Base-by-base conservation (phyloP, 2,329 filamentous ascomycete genomes). In the Aureobasidium sp. region DNA sequence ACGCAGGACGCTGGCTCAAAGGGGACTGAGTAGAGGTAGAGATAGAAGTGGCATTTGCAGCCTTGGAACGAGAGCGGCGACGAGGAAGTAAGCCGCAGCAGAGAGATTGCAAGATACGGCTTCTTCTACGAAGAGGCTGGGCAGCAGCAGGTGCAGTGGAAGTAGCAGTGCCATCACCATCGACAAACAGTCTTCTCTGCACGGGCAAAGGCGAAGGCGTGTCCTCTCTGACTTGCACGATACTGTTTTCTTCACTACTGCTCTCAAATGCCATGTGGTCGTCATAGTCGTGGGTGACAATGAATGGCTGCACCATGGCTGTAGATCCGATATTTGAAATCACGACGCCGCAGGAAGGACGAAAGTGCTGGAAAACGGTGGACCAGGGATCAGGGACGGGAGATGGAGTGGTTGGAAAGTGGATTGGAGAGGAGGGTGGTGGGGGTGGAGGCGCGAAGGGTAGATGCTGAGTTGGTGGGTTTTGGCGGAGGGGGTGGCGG, bases 401-500 rank as follows among this genome's bases (percentile, higher is more conserved):
- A 1, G 20, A 37, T 7, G 41, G 29, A 25, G 34, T 22, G 6
- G 34, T 39, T 36, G 31, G 29, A 7, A 11, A 9, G 8, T 29
- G 22, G 8, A 42, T 22, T 55, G 51, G 31, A 5, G 51, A 36
- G 25, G 51, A 55, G 6, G 49, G 34, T 4, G 49, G 49, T 42
- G 37, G 51, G 1, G 51, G 51, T 20, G 51, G 36, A 3, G 31
- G 31, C 31, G 12, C 31, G 31, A 25, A 22, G 25, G 51, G 15
- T 36, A 31, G 15, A 5, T 27, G 51, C 3, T 22, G 25, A 5
- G 8, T 44, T 5, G 63, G 55, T n/a, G 63, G 63, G 55, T 60
- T 62, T 36, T 59, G 53, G 36, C 55, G 59, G 7, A 64, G 47
- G 4, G 63, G 63, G 9, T 58, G 55, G 12, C 55, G 55, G 7